A percentile compares a stretch with the other conserved stretches of the same genome.
These are phyloP conservation scores for Penicillium angulare DNA, from an alignment of 495 filamentous ascomycete genomes.

Conservation along the genomic window DNA sequence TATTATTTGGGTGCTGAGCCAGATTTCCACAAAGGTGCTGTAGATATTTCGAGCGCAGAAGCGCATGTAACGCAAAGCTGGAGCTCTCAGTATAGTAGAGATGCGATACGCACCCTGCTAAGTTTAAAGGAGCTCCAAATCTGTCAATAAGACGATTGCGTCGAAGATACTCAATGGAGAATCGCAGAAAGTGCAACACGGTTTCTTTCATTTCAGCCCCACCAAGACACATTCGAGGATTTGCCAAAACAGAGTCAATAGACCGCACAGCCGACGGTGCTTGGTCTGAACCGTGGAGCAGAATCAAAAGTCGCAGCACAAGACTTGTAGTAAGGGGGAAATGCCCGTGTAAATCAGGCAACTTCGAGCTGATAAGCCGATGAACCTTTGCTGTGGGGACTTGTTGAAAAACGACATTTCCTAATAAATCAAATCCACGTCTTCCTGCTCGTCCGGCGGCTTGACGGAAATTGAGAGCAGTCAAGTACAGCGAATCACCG, in stretches of 20 bases:
- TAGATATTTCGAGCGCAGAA: conserved; percentile 67
- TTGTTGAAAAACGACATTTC: conserved; percentile 75
- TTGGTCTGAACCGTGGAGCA: conserved; percentile 62
- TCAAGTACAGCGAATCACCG: conserved; percentile 69
- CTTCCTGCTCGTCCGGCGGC: conserved; percentile 74
- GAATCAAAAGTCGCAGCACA: conserved; percentile 63
- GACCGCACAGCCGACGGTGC: conserved; percentile 58
- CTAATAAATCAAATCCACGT: conserved; percentile 75
- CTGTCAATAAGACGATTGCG: conserved; percentile 61
- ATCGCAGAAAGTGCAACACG: conserved; percentile 71
- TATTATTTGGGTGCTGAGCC: conserved; percentile 27
- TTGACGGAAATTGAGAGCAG: conserved; percentile 73
- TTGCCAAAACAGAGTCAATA: conserved; percentile 64
- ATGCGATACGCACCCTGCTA: conserved; percentile 63
- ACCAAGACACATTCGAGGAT: conserved; percentile 66
- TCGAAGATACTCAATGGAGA: conserved; percentile 77
- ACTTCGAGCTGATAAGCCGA: conserved; percentile 64
- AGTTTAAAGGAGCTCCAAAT: conserved; percentile 63
- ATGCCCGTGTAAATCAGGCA: conserved; percentile 73
- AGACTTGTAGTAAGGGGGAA: conserved; percentile 75
- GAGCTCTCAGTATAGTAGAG: conserved; percentile 72
- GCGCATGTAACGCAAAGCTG: conserved; percentile 70
- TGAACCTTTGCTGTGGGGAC: conserved; percentile 53
- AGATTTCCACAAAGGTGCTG: conserved; percentile 57
- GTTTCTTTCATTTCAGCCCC: conserved; percentile 59